phyloP scores from a whole-genome alignment of 2,329 filamentous ascomycete genomes.

The Fusarium mexicanum region DNA sequence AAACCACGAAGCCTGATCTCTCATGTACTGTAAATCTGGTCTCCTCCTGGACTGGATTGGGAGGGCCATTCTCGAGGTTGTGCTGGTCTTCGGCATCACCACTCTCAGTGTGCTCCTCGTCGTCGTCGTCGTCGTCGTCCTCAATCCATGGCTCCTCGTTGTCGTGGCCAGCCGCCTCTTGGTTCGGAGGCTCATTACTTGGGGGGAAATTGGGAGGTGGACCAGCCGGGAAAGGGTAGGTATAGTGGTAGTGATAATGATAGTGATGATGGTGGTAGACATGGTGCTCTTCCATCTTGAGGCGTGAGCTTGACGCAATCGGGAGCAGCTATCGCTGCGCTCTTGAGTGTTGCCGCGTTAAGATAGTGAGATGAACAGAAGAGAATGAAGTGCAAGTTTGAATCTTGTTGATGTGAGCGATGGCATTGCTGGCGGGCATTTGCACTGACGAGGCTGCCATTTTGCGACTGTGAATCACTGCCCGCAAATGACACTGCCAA shows the following conservation, averaged over 20 bases:
- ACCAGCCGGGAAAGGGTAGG: background rate
- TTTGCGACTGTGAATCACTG: background rate
- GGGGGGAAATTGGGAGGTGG: rapidly evolving
- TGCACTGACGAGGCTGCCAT: background rate
- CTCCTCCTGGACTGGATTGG: background rate
- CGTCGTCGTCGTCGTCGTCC: background rate
- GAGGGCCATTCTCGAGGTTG: rapidly evolving
- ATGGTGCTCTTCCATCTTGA: background rate
- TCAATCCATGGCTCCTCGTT: rapidly evolving
- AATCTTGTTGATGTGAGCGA: background rate
- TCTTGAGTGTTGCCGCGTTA: no score
- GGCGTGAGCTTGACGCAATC: background rate
- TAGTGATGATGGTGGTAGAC: background rate
- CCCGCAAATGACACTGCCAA: no score
- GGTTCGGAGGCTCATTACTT: no score
- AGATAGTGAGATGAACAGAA: rapidly evolving
- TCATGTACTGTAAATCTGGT: no score
- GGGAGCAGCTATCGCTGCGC: no score
- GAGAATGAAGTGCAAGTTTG: background rate
- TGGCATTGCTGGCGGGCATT: background rate
- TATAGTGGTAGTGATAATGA: background rate
- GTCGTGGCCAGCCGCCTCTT: rapidly evolving
- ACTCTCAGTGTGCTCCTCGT: rapidly evolving
- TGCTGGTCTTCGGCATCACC: background rate
- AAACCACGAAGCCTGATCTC: background rate